Conservation (phyloP, 2,329 filamentous ascomycete species). For the Aspergillus brunneoviolaceus region DNA sequence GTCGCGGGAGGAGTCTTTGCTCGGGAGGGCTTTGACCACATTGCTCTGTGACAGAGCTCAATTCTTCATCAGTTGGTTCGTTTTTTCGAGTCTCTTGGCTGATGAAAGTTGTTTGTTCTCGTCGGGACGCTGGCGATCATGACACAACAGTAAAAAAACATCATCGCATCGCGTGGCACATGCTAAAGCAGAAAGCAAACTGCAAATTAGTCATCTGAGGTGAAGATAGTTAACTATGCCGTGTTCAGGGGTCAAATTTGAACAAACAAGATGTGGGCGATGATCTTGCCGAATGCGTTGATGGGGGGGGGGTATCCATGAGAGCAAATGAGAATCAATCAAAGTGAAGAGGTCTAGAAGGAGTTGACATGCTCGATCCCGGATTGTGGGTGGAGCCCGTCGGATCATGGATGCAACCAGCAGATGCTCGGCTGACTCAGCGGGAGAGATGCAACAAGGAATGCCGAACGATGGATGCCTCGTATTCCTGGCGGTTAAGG, state of each 20-base stretch:
- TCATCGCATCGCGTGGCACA: not conserved
- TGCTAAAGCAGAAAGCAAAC: no score
- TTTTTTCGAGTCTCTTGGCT: not conserved
- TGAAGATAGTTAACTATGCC: not conserved
- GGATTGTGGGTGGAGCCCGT: not conserved
- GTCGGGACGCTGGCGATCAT: not conserved
- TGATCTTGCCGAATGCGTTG: not conserved
- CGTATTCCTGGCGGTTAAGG: not conserved
- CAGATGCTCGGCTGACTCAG: not conserved
- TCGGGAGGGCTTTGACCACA: not conserved
- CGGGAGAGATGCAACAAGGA: not conserved
- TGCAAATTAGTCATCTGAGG: not conserved
- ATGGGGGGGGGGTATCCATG: not conserved
- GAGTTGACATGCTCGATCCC: not conserved
- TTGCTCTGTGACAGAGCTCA: not conserved
- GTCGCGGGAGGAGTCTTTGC: not conserved
- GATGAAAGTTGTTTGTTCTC: not conserved
- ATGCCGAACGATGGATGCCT: not conserved
- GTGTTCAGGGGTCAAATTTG: not conserved
- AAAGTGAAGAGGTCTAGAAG: not conserved
- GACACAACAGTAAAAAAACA: not conserved
- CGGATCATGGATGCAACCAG: no score
- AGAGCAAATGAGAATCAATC: not conserved
- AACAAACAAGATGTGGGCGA: not conserved
- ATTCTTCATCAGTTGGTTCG: not conserved